These are phyloP conservation scores for Zychaea mexicana DNA, from an alignment of 371 early-diverging fungal genomes.

Conservation along the genomic window DNA sequence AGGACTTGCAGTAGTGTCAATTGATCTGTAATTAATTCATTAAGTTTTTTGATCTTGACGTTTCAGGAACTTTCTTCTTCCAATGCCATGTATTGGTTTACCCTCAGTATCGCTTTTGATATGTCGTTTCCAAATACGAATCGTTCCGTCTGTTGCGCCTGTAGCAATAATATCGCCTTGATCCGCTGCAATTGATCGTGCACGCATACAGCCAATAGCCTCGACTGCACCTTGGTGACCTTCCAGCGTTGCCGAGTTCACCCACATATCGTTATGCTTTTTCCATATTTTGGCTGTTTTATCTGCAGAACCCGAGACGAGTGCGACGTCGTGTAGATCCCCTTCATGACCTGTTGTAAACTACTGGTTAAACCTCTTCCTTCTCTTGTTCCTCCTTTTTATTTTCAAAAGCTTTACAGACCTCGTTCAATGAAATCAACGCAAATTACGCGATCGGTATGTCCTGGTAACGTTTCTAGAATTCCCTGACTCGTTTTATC, in stretches of 20 bases:
- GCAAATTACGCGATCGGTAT: slow-evolving; percentile 81
- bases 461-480: slow-evolving; percentile 73
- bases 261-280: slow-evolving; percentile 51
- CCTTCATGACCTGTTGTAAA: slow-evolving; percentile 41
- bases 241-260: slow-evolving; percentile 66
- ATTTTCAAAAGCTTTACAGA: slow-evolving; percentile 12
- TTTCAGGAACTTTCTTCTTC: no score
- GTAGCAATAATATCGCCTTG: slow-evolving; percentile 67
- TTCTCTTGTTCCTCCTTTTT: background rate
- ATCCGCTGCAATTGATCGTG: slow-evolving; percentile 34
- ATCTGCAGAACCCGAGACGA: slow-evolving; percentile 87
- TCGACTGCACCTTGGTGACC: slow-evolving; percentile 77
- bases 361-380: background rate
- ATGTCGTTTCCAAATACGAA: slow-evolving; percentile 71
- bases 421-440: slow-evolving; percentile 72
- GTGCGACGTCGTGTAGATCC: slow-evolving; percentile 58
- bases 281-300: slow-evolving; percentile 81
- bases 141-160: slow-evolving; percentile 83
- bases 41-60: no score
- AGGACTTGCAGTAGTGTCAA: slow-evolving; percentile 63
- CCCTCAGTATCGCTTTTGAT: slow-evolving; percentile 47
- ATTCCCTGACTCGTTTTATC: slow-evolving; percentile 58
- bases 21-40: slow-evolving; percentile 9
- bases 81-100: no score
- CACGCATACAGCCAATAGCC: slow-evolving; percentile 64